Percentiles rank a stretch among this genome's conserved stretches.
Conservation (phyloP, 371 early-diverging fungal species). For the Rhizopus microsporus region DNA sequence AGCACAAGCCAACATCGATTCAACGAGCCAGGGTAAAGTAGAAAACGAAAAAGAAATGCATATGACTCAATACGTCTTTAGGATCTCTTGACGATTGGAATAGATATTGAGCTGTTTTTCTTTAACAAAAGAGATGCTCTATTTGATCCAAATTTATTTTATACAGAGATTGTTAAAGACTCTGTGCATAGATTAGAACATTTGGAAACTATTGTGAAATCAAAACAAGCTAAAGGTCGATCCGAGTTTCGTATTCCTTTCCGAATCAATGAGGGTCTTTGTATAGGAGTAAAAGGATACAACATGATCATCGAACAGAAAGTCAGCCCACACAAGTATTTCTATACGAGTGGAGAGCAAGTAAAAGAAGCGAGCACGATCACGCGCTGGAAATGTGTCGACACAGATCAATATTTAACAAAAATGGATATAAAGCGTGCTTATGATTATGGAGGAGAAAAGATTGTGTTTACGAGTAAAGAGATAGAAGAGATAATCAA, state of each 20-base stretch:
- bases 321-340: constrained; percentile 29
- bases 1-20: constrained; percentile 51
- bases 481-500: constrained; percentile 51
- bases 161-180: constrained; percentile 37
- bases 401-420: constrained; percentile 52
- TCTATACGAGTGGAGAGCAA: constrained; percentile 52
- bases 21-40: constrained; percentile 54
- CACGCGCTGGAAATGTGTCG: constrained; percentile 60
- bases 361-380: constrained; percentile 54
- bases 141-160: constrained; percentile 53
- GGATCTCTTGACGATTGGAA: constrained; percentile 57
- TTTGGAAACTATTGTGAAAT: constrained; percentile 4
- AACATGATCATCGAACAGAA: neutral
- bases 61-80: constrained; percentile 1
- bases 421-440: constrained; percentile 58
- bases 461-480: constrained; percentile 60
- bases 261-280: constrained; percentile 7
- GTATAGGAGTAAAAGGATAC: constrained; percentile 14
- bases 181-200: neutral
- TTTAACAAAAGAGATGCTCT: constrained; percentile 42
- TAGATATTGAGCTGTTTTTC: constrained; percentile 60
- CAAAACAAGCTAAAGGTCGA: constrained; percentile 1
- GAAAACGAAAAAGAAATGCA: too few species aligned
- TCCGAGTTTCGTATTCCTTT: constrained; percentile 21
- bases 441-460: constrained; percentile 61